These are phyloP conservation scores for Helianthus annuus DNA, from an alignment of 129 eudicot genomes.

Conservation along the genomic window HanXRQr2.0-SUNRISE NC_035437.2:75196338-75196837, in stretches of 20 bases:
- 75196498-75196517: constrained; percentile 39
- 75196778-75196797: no score
- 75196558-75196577: constrained; percentile 43
- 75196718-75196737: no score
- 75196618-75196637: not conserved
- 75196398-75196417: no score
- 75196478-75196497: not conserved
- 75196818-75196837: no score
- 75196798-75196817: no score
- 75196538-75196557: constrained; percentile 42
- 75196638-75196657: constrained; percentile 6
- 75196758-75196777: no score
- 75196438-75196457: not conserved
- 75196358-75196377: no score
- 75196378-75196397: no score
- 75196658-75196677: constrained; percentile 2
- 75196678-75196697: not conserved
- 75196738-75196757: no score
- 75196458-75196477: not conserved
- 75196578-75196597: constrained; percentile 36
- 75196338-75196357: no score
- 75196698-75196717: not conserved
- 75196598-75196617: constrained; percentile 29
- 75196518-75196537: constrained; percentile 38
- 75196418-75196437: no score